A percentile compares a stretch with the other conserved stretches of the same genome.
Conservation (phyloP, 208 protist species). For the Balamuthia mandrillaris region DNA sequence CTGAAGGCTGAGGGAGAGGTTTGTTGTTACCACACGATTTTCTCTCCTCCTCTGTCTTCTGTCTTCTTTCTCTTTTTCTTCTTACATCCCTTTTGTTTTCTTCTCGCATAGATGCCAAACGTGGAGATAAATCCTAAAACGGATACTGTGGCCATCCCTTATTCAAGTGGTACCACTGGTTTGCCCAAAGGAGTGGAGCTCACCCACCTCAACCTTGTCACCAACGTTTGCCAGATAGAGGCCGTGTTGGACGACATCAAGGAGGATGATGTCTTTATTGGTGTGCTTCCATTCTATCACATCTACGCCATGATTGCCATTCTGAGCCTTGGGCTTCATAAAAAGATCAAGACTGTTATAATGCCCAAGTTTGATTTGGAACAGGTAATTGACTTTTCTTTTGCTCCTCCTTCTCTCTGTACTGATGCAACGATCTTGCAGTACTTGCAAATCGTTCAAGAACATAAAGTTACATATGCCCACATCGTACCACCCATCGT, state of each 20-base stretch:
- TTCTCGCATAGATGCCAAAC: neutral
- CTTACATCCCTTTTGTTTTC: neutral
- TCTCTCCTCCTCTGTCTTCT: neutral
- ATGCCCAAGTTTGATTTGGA: slow-evolving; percentile 68
- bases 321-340: slow-evolving; percentile 45
- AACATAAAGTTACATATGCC: slow-evolving; percentile 67
- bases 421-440: neutral
- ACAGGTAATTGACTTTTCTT: slow-evolving; percentile 45
- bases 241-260: neutral
- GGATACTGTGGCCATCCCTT: neutral
- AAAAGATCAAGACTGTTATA: slow-evolving; percentile 55
- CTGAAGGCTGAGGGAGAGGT: neutral
- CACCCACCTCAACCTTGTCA: slow-evolving; percentile 84
- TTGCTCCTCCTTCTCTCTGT: neutral
- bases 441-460: slow-evolving; percentile 36
- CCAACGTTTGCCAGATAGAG: slow-evolving; percentile 76
- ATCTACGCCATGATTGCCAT: slow-evolving; percentile 78
- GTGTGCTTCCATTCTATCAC: slow-evolving; percentile 77
- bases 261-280: slow-evolving; percentile 54
- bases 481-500: slow-evolving; percentile 78
- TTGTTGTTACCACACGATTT: neutral
- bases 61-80: neutral
- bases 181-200: slow-evolving; percentile 90
- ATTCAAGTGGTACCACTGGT: slow-evolving; percentile 78
- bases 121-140: slow-evolving; percentile 24